Percentiles rank a stretch among this genome's conserved stretches.
These are phyloP conservation scores for Boletus speciosus DNA, from an alignment of 768 basidiomycete genomes.

Conservation along the genomic window DNA sequence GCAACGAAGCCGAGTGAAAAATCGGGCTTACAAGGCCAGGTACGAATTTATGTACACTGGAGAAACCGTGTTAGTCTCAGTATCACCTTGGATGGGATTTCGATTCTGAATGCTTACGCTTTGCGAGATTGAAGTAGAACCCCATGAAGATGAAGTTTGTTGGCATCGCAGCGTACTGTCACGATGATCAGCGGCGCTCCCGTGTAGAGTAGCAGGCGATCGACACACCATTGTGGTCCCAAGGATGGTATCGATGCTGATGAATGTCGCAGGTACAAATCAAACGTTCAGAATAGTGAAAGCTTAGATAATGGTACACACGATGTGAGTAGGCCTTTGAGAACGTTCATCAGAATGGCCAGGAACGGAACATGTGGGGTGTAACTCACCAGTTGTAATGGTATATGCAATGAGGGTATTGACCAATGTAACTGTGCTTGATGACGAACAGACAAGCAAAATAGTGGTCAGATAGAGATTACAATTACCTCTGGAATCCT, in stretches of 20 bases:
- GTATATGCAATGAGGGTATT: constrained; percentile 47
- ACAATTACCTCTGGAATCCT: constrained; percentile 44
- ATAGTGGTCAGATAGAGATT: neutral
- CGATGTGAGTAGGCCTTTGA: constrained; percentile 40
- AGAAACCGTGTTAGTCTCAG: neutral
- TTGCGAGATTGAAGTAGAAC: constrained; percentile 51
- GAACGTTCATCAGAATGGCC: neutral
- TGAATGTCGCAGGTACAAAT: neutral
- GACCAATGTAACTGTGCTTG: constrained; percentile 51
- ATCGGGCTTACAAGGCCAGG: constrained; percentile 38
- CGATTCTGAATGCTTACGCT: constrained; percentile 36
- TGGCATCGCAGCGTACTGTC: constrained; percentile 48
- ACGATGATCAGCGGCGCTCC: neutral
- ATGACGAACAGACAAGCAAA: neutral
- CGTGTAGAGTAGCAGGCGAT: neutral
- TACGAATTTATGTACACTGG: constrained; percentile 58
- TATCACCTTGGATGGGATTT: neutral
- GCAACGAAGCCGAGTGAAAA: neutral
- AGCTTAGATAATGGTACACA: constrained; percentile 20
- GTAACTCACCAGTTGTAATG: constrained; percentile 49
- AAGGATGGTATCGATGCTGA: constrained; percentile 44
- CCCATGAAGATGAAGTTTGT: constrained; percentile 53
- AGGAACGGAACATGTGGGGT: constrained; percentile 11
- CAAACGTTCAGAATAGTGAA: neutral
- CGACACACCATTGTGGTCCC: constrained; percentile 40